phyloP scores from a whole-genome alignment of 2,329 filamentous ascomycete genomes.

The Arthrobotrys sinensis region DNA sequence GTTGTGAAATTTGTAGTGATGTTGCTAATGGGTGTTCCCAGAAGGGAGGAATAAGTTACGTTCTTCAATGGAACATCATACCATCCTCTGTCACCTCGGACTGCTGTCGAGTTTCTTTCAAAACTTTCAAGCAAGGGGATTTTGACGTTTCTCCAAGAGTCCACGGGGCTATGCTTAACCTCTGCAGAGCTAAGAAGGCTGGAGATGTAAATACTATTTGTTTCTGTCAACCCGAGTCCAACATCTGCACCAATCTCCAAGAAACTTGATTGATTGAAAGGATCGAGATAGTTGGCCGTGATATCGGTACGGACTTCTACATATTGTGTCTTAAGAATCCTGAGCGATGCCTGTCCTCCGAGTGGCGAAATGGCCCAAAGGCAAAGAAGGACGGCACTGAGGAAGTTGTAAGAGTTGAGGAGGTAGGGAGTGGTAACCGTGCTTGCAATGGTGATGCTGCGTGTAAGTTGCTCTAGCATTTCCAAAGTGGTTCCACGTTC shows the following conservation, averaged over 20 bases:
- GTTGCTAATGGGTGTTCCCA: conserved; percentile 32
- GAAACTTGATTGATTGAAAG: conserved; percentile 48
- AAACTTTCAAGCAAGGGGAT: conserved; percentile 45
- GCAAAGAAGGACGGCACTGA: conserved; percentile 38
- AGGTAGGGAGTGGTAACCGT: conserved; percentile 47
- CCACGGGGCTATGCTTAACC: conserved; percentile 39
- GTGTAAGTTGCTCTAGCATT: conserved; percentile 49
- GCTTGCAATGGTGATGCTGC: conserved; percentile 47
- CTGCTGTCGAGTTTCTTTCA: conserved; percentile 27
- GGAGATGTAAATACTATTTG: conserved; percentile 48
- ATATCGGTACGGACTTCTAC: conserved; percentile 31
- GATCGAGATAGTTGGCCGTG: conserved; percentile 44
- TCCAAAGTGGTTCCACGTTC: conserved; percentile 49
- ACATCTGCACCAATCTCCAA: conserved; percentile 33
- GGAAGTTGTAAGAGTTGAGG: conserved; percentile 46
- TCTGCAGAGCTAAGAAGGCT: conserved; percentile 50
- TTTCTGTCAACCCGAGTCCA: conserved; percentile 25
- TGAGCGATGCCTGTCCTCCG: conserved; percentile 51
- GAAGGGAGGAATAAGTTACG: conserved; percentile 42
- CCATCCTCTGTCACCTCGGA: conserved; percentile 23
- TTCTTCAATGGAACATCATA: conserved; percentile 37
- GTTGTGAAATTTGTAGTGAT: conserved; percentile 38
- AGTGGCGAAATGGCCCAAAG: conserved; percentile 49
- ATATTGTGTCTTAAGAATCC: conserved; percentile 39
- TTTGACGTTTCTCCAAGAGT: conserved; percentile 53